Conservation (phyloP, 495 filamentous ascomycete species). For the Lentithecium fluviatile region DNA sequence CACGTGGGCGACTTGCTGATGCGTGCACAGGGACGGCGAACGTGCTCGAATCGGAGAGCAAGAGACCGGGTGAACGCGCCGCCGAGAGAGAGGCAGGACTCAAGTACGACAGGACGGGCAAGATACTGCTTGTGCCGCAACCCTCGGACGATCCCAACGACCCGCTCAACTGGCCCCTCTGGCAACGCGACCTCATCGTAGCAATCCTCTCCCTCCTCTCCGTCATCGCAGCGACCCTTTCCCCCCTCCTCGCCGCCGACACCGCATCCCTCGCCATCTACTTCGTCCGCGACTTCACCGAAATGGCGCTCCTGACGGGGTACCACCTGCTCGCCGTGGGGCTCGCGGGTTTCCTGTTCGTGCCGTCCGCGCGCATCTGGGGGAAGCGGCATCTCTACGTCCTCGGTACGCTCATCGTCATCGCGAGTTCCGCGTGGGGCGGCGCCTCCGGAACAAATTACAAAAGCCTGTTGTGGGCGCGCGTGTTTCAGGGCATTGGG, state of each 20-base stretch:
- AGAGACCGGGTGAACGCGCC: constrained; percentile 11
- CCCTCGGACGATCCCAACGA: constrained; percentile 45
- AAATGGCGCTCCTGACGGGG: constrained; percentile 78
- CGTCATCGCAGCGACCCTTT: constrained; percentile 76
- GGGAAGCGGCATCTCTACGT: constrained; percentile 88
- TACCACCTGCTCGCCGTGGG: constrained; percentile 85
- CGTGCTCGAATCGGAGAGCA: constrained; percentile 30
- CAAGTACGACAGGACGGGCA: constrained; percentile 39
- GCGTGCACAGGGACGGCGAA: constrained; percentile 26
- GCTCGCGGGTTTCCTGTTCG: constrained; percentile 74
- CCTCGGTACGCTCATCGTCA: constrained; percentile 70
- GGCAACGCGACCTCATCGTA: constrained; percentile 80
- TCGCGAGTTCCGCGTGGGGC: constrained; percentile 73
- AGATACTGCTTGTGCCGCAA: constrained; percentile 47
- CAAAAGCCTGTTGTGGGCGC: constrained; percentile 67
- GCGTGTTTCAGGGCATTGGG: constrained; percentile 48
- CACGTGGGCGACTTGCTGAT: constrained; percentile 14
- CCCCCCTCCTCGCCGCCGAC: constrained; percentile 83
- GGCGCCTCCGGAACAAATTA: constrained; percentile 67
- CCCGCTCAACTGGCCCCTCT: constrained; percentile 80
- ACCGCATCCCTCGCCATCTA: constrained; percentile 67
- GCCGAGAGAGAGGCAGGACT: constrained; percentile 34
- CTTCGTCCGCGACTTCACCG: constrained; percentile 61
- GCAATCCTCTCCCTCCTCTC: constrained; percentile 72
- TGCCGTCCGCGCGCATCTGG: constrained; percentile 86